phyloP scores from a whole-genome alignment of 2,329 filamentous ascomycete genomes.

The Pestalotiopsis sp. region DNA sequence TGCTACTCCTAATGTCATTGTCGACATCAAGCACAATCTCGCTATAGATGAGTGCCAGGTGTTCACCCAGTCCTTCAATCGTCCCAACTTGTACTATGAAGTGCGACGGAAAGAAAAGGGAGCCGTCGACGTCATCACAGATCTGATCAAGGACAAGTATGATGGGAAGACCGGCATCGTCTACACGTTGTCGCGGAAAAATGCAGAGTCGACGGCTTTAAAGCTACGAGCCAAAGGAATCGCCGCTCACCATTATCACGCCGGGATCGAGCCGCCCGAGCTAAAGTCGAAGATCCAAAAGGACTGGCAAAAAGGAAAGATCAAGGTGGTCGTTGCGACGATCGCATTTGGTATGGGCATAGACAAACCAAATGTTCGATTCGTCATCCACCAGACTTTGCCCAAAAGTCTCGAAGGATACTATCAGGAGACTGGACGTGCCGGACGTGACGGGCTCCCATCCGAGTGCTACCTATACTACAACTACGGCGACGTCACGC shows the following conservation, averaged over 20 bases:
- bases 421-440: constrained; percentile 96
- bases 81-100: constrained; percentile 92
- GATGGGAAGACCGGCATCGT: constrained; percentile 81
- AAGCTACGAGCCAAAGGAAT: constrained; percentile 69
- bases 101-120: constrained; percentile 73
- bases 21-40: constrained; percentile 91
- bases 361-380: constrained; percentile 94
- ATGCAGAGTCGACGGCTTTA: constrained; percentile 78
- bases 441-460: constrained; percentile 84
- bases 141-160: constrained; percentile 74
- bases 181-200: constrained; percentile 86
- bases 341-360: constrained; percentile 99
- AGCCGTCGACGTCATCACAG: constrained; percentile 55
- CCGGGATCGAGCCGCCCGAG: constrained; percentile 68
- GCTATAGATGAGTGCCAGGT: constrained; percentile 76
- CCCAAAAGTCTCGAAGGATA: constrained; percentile 97
- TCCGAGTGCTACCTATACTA: constrained; percentile 94
- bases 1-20: constrained; percentile 88
- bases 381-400: constrained; percentile 90
- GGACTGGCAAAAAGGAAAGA: constrained; percentile 78
- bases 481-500: constrained; percentile 74
- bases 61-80: constrained; percentile 93
- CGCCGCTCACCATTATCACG: constrained; percentile 83
- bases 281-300: constrained; percentile 71
- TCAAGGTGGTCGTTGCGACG: constrained; percentile 93